Base-by-base conservation (phyloP, 768 basidiomycete genomes). In the Tephrocybe sp. region DNA sequence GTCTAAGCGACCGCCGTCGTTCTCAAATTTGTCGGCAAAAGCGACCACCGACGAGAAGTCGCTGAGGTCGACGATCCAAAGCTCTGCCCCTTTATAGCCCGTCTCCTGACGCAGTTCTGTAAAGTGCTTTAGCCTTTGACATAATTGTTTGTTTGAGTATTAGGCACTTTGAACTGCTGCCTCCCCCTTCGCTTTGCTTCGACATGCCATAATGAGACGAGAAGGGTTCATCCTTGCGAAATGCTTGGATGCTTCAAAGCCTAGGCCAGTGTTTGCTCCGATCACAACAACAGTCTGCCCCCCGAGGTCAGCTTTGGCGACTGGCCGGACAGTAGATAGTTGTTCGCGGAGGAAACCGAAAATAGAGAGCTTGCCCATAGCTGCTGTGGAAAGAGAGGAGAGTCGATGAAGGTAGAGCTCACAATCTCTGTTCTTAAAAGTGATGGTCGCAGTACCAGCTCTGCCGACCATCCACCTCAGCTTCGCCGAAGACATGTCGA, bases 201-300 rank as follows among this genome's bases (percentile, higher is more conserved):
- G 60, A 51, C 73, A 76, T 3, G 64, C 74, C 10, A 79, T 26
- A 23, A 79, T 67, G 3, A 77, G 59, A 40, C 62, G 65, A 1
- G 45, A 67, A n/a, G 76, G 66, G 33, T 69, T 69, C 77, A 79
- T 75, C 1, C 52, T 40, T 0, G 75, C 76, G 38, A 80, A 73
- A 48, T 78, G 73, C 46, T 71, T 75, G 7, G 71, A 63, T 1
- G 75, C 70, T 54, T 79, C 77, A 36, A 77, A 70, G 1, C 79
- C 79, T 2, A 80, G 50, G 2, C 80, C 83, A 20, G 68, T 68
- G 55, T 84, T 84, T 2, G 80, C 77, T 5, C 72, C 73, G 21
- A 72, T 68, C 20, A 84, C 71, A 17, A 83, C 46, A 17, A 82
- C 68, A 4, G 75, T 77, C 57, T 77, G 78, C 7, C 73, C 75